phyloP scores from a whole-genome alignment of 2,329 filamentous ascomycete species.

The Penicillium fuscoglaucum region DNA sequence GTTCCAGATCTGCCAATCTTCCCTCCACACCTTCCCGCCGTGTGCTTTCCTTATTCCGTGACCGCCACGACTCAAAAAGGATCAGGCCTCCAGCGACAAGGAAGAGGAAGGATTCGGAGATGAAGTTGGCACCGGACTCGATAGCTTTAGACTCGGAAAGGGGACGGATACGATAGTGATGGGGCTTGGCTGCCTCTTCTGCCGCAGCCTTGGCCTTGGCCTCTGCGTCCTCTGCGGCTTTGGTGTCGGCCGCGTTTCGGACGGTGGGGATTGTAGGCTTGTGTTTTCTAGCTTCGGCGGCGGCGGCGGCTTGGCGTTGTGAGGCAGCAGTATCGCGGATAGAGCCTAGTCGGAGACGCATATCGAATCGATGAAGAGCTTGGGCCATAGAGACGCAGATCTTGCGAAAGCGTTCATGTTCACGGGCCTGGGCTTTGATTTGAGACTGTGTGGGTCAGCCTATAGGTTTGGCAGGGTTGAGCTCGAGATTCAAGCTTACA shows the following conservation, averaged over 20 bases:
- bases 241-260: constrained; percentile 62
- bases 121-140: constrained; percentile 68
- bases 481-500: constrained; percentile 43
- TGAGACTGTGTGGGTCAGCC: constrained; percentile 55
- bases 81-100: constrained; percentile 63
- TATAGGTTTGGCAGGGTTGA: background rate
- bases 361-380: constrained; percentile 64
- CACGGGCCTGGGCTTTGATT: constrained; percentile 67
- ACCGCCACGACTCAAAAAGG: constrained; percentile 62
- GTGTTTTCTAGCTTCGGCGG: constrained; percentile 56
- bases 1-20: constrained; percentile 58
- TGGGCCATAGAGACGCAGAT: constrained; percentile 65
- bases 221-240: constrained; percentile 55
- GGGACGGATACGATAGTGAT: constrained; percentile 59
- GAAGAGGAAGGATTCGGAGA: constrained; percentile 67
- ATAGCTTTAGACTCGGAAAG: constrained; percentile 68
- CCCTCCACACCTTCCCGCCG: constrained; percentile 62
- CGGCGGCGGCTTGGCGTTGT: constrained; percentile 50
- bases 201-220: constrained; percentile 45
- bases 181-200: constrained; percentile 50
- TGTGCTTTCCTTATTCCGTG: constrained; percentile 60
- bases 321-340: constrained; percentile 61
- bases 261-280: constrained; percentile 57
- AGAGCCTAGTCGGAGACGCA: constrained; percentile 66
- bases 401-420: constrained; percentile 65